These are phyloP conservation scores for Chlamydomonas reinhardtii DNA, from an alignment of 163 green algal species.

Conservation along the genomic window DNA sequence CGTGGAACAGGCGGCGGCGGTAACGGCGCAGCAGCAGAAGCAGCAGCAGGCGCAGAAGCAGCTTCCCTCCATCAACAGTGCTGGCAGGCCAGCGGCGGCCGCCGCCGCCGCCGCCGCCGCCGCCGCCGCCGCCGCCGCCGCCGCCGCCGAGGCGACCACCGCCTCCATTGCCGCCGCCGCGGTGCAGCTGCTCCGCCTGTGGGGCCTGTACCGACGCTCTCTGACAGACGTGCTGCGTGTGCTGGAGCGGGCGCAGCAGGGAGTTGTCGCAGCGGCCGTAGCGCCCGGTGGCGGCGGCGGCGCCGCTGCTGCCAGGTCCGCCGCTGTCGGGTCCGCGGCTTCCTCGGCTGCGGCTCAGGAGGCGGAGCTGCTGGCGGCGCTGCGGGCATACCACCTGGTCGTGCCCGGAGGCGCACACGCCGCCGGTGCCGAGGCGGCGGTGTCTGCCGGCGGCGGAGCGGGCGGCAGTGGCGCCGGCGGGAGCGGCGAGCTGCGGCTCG, in stretches of 20 bases:
- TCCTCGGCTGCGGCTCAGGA: not conserved
- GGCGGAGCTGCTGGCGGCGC: not conserved
- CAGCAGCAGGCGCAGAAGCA: not conserved
- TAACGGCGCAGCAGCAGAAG: not conserved
- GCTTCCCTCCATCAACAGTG: not conserved
- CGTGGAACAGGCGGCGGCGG: not conserved
- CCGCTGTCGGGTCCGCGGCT: too few species aligned
- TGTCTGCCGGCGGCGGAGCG: not conserved
- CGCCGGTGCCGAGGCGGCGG: not conserved
- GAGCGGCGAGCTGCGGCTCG: not conserved
- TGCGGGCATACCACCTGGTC: slow-evolving; percentile 10
- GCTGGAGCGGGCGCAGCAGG: not conserved
- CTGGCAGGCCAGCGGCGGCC: not conserved
- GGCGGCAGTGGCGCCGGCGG: not conserved
- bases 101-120: not conserved
- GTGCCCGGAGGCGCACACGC: not conserved
- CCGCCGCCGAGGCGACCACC: too few species aligned
- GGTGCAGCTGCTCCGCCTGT: slow-evolving; percentile 2
- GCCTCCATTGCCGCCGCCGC: not conserved
- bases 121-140: too few species aligned
- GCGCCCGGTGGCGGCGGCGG: too few species aligned
- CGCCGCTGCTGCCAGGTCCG: too few species aligned
- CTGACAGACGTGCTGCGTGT: not conserved
- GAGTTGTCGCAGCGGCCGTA: not conserved
- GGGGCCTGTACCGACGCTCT: not conserved